Conservation (phyloP, 2,329 filamentous ascomycete species). For the Xylaria sp. region DNA sequence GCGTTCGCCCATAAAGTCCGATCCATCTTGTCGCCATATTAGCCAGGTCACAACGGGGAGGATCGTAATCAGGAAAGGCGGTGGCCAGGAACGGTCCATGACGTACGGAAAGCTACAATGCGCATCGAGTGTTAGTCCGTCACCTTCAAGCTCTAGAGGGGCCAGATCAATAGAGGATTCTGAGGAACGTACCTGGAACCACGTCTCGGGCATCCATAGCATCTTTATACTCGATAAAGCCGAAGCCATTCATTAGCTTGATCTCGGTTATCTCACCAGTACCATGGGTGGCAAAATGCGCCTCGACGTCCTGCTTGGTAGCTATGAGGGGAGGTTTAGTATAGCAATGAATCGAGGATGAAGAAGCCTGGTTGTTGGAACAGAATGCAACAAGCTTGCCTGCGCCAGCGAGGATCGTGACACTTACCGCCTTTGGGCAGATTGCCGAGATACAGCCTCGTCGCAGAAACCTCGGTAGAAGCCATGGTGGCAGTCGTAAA, state of each 20-base stretch:
- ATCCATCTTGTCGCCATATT: slow-evolving; percentile 76
- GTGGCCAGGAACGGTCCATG: slow-evolving; percentile 50
- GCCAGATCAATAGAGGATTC: slow-evolving; percentile 31
- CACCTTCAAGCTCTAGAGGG: neutral
- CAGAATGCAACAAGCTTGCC: neutral
- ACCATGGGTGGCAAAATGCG: slow-evolving; percentile 94
- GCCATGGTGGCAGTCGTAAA: slow-evolving; percentile 41
- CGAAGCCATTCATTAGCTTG: slow-evolving; percentile 99
- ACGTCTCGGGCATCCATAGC: slow-evolving; percentile 98
- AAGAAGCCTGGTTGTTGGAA: slow-evolving; percentile 21
- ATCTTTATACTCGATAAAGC: slow-evolving; percentile 99
- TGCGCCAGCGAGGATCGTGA: slow-evolving; percentile 14
- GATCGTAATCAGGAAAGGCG: slow-evolving; percentile 45
- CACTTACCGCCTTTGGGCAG: slow-evolving; percentile 91
- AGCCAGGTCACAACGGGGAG: slow-evolving; percentile 49
- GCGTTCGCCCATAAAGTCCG: slow-evolving; percentile 97
- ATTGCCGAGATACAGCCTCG: slow-evolving; percentile 96
- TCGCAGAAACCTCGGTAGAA: slow-evolving; percentile 79
- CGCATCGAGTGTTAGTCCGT: slow-evolving; percentile 43
- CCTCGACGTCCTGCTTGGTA: slow-evolving; percentile 96
- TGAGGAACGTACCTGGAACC: slow-evolving; percentile 80
- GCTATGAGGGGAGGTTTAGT: slow-evolving; percentile 39
- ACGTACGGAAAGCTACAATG: slow-evolving; percentile 70
- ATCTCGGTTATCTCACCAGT: slow-evolving; percentile 98
- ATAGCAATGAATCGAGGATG: slow-evolving; percentile 10